Conservation (phyloP, 768 basidiomycete genomes). For the Leccinum rimulosum region DNA sequence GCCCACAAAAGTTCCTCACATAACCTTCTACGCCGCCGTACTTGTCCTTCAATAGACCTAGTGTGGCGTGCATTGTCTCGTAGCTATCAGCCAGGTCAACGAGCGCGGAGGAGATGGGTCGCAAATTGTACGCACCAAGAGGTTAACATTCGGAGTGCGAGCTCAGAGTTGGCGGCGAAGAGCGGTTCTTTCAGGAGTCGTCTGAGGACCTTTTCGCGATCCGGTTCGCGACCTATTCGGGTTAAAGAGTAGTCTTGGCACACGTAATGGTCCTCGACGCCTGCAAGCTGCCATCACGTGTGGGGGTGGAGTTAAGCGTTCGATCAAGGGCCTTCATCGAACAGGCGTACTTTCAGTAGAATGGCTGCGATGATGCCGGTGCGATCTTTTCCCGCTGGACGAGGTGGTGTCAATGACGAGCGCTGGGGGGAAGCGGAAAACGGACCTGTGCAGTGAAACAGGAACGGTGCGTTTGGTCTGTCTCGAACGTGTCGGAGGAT, state of each 20-base stretch:
- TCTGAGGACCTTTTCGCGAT: constrained; percentile 64
- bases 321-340: not conserved
- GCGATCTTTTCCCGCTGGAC: constrained; percentile 73
- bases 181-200: constrained; percentile 68
- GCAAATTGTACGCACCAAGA: constrained; percentile 51
- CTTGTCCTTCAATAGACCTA: constrained; percentile 55
- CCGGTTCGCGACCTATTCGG: constrained; percentile 76
- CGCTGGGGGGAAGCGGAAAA: not conserved
- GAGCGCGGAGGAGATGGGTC: not conserved
- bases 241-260: constrained; percentile 77
- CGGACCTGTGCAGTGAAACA: constrained; percentile 78
- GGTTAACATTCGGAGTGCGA: constrained; percentile 80
- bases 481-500: constrained; percentile 76
- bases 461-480: constrained; percentile 55
- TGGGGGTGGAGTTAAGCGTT: constrained; percentile 2
- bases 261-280: constrained; percentile 62
- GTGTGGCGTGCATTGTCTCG: constrained; percentile 75
- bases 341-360: constrained; percentile 54
- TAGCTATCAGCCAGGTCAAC: constrained; percentile 39
- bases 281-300: constrained; percentile 53
- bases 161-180: constrained; percentile 70
- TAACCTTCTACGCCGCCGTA: constrained; percentile 73
- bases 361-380: constrained; percentile 77
- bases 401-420: not conserved
- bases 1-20: constrained; percentile 48